A percentile compares a stretch with the other conserved stretches of the same genome.
Evolutionary conservation across 2,329 filamentous ascomycete genomes (phyloP).

Genomic region (Beauveria pseudobassiana): DNA sequence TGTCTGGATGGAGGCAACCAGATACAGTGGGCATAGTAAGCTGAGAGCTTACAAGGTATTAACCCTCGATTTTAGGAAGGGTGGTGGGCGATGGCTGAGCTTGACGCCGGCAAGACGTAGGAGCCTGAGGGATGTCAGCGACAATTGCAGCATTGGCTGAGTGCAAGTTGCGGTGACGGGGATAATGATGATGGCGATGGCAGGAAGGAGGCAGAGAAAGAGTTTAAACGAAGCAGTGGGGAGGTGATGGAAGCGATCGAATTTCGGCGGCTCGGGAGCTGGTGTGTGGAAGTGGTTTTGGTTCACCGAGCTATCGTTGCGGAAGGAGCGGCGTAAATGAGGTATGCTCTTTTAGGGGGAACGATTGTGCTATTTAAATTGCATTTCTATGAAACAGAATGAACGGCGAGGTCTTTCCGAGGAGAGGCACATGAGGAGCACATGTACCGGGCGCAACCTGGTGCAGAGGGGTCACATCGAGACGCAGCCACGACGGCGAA

Average conservation of each 20-base stretch:
- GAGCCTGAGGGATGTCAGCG: not conserved
- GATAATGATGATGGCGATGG: not conserved
- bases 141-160: rapidly evolving
- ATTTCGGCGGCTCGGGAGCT: not conserved
- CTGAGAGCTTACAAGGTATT: not conserved
- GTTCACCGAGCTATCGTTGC: not conserved
- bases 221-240: not conserved
- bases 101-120: not conserved
- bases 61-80: no score
- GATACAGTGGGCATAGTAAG: not conserved
- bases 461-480: not conserved
- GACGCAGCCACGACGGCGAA: not conserved
- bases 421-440: not conserved
- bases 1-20: not conserved
- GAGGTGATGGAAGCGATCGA: not conserved
- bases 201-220: not conserved
- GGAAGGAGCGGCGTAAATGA: not conserved
- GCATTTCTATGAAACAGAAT: no score
- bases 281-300: not conserved
- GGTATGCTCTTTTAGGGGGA: no score
- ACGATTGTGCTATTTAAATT: no score
- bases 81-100: not conserved
- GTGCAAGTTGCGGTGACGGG: not conserved
- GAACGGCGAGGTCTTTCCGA: no score
- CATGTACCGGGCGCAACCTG: not conserved